Evolutionary conservation across 495 filamentous ascomycete species (phyloP).

Genomic region (Aspergillus biplanus): DNA sequence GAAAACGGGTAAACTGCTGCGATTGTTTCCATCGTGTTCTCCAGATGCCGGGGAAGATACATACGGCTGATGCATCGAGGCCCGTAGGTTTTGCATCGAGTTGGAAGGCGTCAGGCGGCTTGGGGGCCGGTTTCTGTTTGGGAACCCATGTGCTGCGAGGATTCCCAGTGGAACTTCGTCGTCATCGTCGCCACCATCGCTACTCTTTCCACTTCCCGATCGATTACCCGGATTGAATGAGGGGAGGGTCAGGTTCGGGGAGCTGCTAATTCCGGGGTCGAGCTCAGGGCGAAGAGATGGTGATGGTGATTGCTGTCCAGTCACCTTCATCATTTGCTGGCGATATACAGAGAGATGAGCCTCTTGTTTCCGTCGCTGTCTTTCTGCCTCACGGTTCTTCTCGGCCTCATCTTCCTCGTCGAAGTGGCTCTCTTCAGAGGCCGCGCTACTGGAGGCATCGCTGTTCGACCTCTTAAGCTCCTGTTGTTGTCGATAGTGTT

Average conservation of each 20-base stretch:
- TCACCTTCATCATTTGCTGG: conserved; percentile 97
- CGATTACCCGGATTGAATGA: conserved; percentile 40
- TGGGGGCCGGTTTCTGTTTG: conserved; percentile 78
- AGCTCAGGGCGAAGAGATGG: conserved; percentile 43
- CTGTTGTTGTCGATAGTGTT: conserved; percentile 79
- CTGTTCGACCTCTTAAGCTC: conserved; percentile 63
- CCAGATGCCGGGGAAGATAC: conserved; percentile 48
- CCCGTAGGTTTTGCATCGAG: conserved; percentile 59
- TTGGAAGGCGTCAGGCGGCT: conserved; percentile 66
- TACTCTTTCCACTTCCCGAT: conserved; percentile 50
- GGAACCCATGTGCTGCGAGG: conserved; percentile 90
- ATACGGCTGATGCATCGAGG: conserved; percentile 41
- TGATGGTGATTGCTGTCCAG: conserved; percentile 66
- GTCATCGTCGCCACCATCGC: conserved; percentile 72
- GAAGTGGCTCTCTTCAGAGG: conserved; percentile 57
- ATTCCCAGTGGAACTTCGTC: conserved; percentile 89
- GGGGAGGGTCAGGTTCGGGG: conserved; percentile 44
- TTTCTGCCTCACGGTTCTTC: conserved; percentile 69
- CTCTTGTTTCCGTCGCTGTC: conserved; percentile 85
- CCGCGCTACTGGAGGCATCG: conserved; percentile 51
- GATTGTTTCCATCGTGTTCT: conserved; percentile 43
- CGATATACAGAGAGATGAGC: conserved; percentile 89
- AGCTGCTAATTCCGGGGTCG: conserved; percentile 47
- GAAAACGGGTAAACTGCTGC: conserved; percentile 73
- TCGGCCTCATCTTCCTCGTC: conserved; percentile 88